These are phyloP conservation scores for Parmelia sp. DNA, from an alignment of 495 filamentous ascomycete genomes.

Conservation along the genomic window DNA sequence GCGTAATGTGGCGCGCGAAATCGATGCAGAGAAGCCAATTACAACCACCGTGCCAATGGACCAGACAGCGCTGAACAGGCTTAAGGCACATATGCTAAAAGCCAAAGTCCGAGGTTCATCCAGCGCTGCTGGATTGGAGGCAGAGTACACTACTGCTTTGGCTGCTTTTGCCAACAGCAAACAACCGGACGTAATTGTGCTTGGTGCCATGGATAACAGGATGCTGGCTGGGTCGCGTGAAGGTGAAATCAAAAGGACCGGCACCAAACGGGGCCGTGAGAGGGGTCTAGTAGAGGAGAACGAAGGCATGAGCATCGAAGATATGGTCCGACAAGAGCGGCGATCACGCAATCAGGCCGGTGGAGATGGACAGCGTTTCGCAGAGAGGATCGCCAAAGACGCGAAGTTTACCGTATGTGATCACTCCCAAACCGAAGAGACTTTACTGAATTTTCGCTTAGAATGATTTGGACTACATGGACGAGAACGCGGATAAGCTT, in stretches of 20 bases:
- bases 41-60: slow-evolving; percentile 50
- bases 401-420: slow-evolving; percentile 67
- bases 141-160: slow-evolving; percentile 71
- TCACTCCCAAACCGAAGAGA: background rate
- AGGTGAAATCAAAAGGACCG: slow-evolving; percentile 68
- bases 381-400: slow-evolving; percentile 89
- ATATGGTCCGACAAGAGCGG: slow-evolving; percentile 91
- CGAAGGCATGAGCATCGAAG: slow-evolving; percentile 90
- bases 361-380: slow-evolving; percentile 74
- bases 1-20: slow-evolving; percentile 41
- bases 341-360: slow-evolving; percentile 71
- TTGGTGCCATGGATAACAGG: slow-evolving; percentile 82
- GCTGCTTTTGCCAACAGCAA: slow-evolving; percentile 51
- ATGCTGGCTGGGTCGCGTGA: slow-evolving; percentile 69
- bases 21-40: slow-evolving; percentile 36
- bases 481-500: slow-evolving; percentile 89
- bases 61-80: slow-evolving; percentile 73
- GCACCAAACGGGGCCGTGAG: slow-evolving; percentile 71
- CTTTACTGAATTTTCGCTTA: slow-evolving; percentile 34
- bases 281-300: slow-evolving; percentile 78
- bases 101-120: slow-evolving; percentile 74
- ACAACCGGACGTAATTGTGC: slow-evolving; percentile 63
- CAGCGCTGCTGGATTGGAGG: slow-evolving; percentile 71
- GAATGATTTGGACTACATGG: slow-evolving; percentile 93
- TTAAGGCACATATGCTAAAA: slow-evolving; percentile 91